A percentile compares a stretch with the other conserved stretches of the same genome.
Evolutionary conservation across 306 rosid species (phyloP).

Genomic region (Gleditsia sinensis): DNA sequence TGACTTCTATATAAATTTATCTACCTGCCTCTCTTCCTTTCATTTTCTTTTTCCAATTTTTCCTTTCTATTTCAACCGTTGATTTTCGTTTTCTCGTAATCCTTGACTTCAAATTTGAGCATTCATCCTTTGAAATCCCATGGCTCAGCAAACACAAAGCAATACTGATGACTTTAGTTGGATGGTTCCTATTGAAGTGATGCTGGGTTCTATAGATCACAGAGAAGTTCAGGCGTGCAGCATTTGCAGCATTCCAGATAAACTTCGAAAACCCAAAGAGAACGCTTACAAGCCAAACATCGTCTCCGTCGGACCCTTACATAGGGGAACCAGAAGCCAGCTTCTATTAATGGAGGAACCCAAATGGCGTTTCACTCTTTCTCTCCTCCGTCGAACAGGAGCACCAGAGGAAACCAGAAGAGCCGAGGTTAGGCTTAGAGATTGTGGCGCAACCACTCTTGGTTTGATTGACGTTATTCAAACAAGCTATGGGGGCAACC

Average conservation of each 20-base stretch:
- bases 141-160: too few species aligned
- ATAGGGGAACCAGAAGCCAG: slow-evolving; percentile 19
- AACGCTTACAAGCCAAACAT: slow-evolving; percentile 26
- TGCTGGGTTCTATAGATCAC: not conserved
- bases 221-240: slow-evolving; percentile 21
- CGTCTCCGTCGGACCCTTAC: slow-evolving; percentile 37
- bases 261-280: slow-evolving; percentile 9
- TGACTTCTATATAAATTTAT: too few species aligned
- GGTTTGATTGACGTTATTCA: not conserved
- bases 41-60: too few species aligned
- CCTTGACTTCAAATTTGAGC: too few species aligned
- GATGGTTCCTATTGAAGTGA: slow-evolving; percentile 11
- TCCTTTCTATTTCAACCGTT: too few species aligned
- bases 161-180: not conserved
- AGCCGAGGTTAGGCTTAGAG: not conserved
- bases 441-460: not conserved
- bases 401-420: not conserved
- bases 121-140: too few species aligned
- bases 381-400: not conserved
- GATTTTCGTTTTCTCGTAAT: too few species aligned
- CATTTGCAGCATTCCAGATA: slow-evolving; percentile 22
- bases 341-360: slow-evolving; percentile 31
- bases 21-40: too few species aligned
- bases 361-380: slow-evolving; percentile 35
- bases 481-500: slow-evolving; percentile 28